Percentiles rank a stretch among this genome's conserved stretches.
Evolutionary conservation across 2,329 filamentous ascomycete species (phyloP).

Genomic region (Colletotrichum orbiculare): DNA sequence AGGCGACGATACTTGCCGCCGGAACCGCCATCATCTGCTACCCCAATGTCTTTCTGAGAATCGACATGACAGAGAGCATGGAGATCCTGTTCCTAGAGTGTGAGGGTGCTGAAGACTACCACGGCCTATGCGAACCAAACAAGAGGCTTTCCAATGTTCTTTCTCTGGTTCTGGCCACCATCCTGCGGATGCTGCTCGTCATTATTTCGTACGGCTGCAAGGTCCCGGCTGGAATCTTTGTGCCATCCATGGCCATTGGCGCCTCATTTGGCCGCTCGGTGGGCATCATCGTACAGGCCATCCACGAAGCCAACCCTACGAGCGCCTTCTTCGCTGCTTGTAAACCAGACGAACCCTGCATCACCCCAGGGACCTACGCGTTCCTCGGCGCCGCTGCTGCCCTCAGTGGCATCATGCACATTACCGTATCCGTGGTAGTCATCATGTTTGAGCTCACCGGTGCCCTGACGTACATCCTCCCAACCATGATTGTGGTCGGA

Average conservation of each 20-base stretch:
- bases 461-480: constrained; percentile 95
- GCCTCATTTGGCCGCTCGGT: constrained; percentile 93
- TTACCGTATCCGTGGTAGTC: constrained; percentile 95
- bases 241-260: constrained; percentile 97
- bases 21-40: constrained; percentile 94
- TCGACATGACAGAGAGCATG: constrained; percentile 99
- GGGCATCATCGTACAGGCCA: constrained; percentile 91
- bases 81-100: constrained; percentile 96
- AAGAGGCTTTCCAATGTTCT: constrained; percentile 82
- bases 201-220: constrained; percentile 98
- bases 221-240: constrained; percentile 96
- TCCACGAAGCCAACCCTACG: constrained; percentile 85
- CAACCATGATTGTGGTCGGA: constrained; percentile 98
- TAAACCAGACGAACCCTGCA: constrained; percentile 91
- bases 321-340: constrained; percentile 90
- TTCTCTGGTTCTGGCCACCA: constrained; percentile 81
- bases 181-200: constrained; percentile 84
- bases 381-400: constrained; percentile 93
- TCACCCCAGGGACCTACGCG: constrained; percentile 96
- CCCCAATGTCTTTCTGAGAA: constrained; percentile 92
- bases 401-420: constrained; percentile 96
- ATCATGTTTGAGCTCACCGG: constrained; percentile 99
- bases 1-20: constrained; percentile 85
- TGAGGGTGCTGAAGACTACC: constrained; percentile 87
- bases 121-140: constrained; percentile 84